Percentiles rank a stretch among this genome's conserved stretches.
Evolutionary conservation across 345 rosid species (phyloP).

Genomic region (Combretum micranthum): DNA sequence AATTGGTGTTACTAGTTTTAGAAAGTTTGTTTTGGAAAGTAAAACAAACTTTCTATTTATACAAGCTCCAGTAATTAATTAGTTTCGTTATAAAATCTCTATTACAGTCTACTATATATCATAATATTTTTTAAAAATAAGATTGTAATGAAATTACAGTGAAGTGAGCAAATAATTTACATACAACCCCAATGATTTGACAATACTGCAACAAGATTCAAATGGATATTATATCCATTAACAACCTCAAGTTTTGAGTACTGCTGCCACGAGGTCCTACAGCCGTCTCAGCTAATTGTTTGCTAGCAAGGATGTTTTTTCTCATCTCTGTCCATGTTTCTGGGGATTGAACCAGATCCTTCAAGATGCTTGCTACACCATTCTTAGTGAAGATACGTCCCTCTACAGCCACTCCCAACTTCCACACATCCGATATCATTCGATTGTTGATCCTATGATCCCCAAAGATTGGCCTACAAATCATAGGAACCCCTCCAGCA

Average conservation of each 20-base stretch:
- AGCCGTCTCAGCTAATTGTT: constrained; percentile 22
- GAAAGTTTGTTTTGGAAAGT: too few species aligned
- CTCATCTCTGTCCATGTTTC: constrained; percentile 36
- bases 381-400: constrained; percentile 23
- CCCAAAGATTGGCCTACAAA: constrained; percentile 47
- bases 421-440: constrained; percentile 47
- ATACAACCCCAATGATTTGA: too few species aligned
- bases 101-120: too few species aligned
- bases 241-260: constrained; percentile 13
- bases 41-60: too few species aligned
- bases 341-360: constrained; percentile 21
- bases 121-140: too few species aligned
- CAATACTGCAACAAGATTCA: too few species aligned
- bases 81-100: too few species aligned
- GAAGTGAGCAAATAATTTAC: too few species aligned
- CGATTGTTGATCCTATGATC: constrained; percentile 44
- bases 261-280: constrained; percentile 21
- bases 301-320: constrained; percentile 13
- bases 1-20: too few species aligned
- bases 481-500: constrained; percentile 48
- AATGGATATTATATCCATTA: constrained; percentile 3
- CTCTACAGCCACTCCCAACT: constrained; percentile 34
- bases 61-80: too few species aligned
- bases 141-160: too few species aligned
- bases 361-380: constrained; percentile 26